phyloP scores from a whole-genome alignment of 2,329 filamentous ascomycete genomes.

The Fusarium sp. region DNA sequence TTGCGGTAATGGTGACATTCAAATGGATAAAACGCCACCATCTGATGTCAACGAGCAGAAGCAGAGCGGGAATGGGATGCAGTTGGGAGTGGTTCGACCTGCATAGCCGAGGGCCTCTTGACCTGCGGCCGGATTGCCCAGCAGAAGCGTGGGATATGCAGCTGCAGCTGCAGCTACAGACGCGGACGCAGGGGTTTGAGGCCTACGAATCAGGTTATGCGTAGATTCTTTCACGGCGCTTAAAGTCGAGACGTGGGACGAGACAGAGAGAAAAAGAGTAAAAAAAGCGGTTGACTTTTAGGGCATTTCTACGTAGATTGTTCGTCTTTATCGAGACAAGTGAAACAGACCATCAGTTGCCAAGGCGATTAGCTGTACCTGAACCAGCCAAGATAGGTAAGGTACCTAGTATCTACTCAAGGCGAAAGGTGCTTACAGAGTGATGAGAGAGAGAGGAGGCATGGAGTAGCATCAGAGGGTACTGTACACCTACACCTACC shows the following conservation, averaged over 20 bases:
- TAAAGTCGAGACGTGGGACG: constrained; percentile 30
- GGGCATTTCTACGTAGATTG: constrained; percentile 17
- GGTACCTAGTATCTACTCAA: background rate
- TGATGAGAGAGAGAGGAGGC: background rate
- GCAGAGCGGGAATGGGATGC: constrained; percentile 23
- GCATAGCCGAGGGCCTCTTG: constrained; percentile 51
- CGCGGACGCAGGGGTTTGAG: constrained; percentile 19
- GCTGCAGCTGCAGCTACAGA: background rate
- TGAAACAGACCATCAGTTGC: background rate
- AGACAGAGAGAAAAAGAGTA: constrained; percentile 13
- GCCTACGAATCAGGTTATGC: constrained; percentile 36
- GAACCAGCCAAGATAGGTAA: background rate
- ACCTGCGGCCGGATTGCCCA: constrained; percentile 47
- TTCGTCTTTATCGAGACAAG: background rate
- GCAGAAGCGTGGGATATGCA: constrained; percentile 44
- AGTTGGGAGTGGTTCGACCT: constrained; percentile 44
- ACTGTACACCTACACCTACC: background rate
- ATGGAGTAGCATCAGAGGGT: background rate
- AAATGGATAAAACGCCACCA: constrained; percentile 29
- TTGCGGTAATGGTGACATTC: constrained; percentile 6
- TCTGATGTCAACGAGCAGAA: constrained; percentile 34
- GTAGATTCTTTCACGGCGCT: constrained; percentile 41
- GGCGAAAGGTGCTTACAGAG: background rate
- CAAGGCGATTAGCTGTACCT: background rate
- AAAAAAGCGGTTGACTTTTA: constrained; percentile 5